Evolutionary conservation across 768 basidiomycete species (phyloP), one percentile per base, ranked within the genome.

Genomic region (Lactarius vividus): DNA sequence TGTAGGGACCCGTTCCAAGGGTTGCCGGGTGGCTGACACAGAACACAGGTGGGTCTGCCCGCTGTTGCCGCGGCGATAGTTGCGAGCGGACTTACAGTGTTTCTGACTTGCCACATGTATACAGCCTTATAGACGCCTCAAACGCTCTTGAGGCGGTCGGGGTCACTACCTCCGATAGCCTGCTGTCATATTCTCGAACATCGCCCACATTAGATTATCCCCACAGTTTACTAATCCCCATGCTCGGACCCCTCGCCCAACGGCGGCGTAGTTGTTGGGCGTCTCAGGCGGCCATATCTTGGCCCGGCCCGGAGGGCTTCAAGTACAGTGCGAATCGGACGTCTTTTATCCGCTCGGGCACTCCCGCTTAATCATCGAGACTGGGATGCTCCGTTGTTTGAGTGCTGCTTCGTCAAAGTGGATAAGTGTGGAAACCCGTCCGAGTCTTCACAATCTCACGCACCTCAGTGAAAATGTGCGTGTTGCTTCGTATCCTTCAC

Each of bases 361-460:
- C 23, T 29, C 29, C 13, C 26, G 40, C 20, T 26, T 26, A 23
- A 61, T 53, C 29, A 49, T 26, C 49, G 63, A 40, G 23, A 42
- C 39, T 18, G 66, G 63, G 52, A 70, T 62, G 57, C 55, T n/a
- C 62, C 57, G 62, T 18, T 37, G n/a, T 15, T 10, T 18, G 55
- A 68, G 56, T 53, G 66, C 63, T 0, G 60, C 39, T 16, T 64
- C 63, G 31, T 68, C 66, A 11, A 61, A 68, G 15, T 33, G 60
- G 42, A 70, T 62, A 18, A 1, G 31, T 8, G 31, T 61, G 39
- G 37, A 53, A 68, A 23, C 23, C 6, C 6, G 31, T 31, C 31
- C 6, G n/a, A 31, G 66, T 61, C 18, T 53, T 53, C 57, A 68
- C 39, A 40, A 70, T 61, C 57, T 68, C 69, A 40, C 59, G 57